phyloP scores from a whole-genome alignment of 2,329 filamentous ascomycete genomes.

The Knufia fluminis region DNA sequence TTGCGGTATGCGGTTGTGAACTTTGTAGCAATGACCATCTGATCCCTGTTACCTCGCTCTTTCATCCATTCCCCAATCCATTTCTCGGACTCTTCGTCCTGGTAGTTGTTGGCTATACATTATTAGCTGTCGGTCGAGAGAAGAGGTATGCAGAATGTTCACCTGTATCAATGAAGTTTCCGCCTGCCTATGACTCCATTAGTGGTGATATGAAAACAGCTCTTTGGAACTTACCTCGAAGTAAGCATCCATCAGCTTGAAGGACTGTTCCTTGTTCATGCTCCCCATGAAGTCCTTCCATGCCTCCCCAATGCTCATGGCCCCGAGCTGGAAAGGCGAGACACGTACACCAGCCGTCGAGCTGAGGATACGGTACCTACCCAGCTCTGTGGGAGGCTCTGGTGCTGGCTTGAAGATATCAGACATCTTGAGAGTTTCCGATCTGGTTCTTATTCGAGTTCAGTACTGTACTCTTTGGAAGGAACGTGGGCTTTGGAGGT shows the following conservation, averaged over 20 bases:
- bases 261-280: constrained; percentile 53
- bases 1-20: constrained; percentile 50
- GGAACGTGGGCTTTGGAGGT: too few species aligned
- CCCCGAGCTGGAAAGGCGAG: constrained; percentile 47
- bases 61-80: constrained; percentile 58
- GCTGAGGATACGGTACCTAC: constrained; percentile 56
- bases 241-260: constrained; percentile 58
- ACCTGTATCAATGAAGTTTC: too few species aligned
- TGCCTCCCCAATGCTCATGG: constrained; percentile 31
- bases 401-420: constrained; percentile 34
- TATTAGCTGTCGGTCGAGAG: not conserved
- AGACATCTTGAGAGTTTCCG: constrained; percentile 18
- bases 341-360: constrained; percentile 57
- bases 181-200: too few species aligned
- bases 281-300: constrained; percentile 48
- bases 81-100: constrained; percentile 52
- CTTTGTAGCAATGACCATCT: constrained; percentile 64
- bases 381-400: constrained; percentile 51
- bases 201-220: too few species aligned
- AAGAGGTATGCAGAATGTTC: too few species aligned
- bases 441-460: too few species aligned
- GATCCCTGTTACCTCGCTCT: constrained; percentile 53
- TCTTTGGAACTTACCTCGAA: constrained; percentile 38
- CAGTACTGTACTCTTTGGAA: too few species aligned
- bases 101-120: constrained; percentile 51